A percentile compares a stretch with the other conserved stretches of the same genome.
These are phyloP conservation scores for Auriscalpium vulgare DNA, from an alignment of 768 basidiomycete genomes.

Conservation along the genomic window DNA sequence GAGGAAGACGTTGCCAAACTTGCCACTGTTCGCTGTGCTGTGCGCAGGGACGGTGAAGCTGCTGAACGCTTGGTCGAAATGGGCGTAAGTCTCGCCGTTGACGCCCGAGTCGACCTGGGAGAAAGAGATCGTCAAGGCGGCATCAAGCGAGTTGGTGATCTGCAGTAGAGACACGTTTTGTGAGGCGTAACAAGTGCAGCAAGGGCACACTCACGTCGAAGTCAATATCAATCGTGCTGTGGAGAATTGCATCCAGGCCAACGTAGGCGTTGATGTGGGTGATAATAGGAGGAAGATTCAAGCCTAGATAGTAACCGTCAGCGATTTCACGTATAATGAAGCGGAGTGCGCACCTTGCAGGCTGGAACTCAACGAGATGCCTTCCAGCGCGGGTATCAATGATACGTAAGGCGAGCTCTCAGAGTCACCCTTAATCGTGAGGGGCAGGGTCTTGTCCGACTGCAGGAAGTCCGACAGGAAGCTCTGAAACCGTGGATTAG, in stretches of 20 bases:
- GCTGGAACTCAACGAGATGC: slow-evolving; percentile 41
- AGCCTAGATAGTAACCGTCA: slow-evolving; percentile 17
- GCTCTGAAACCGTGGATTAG: slow-evolving; percentile 20
- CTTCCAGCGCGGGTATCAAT: slow-evolving; percentile 45
- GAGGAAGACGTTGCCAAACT: slow-evolving; percentile 48
- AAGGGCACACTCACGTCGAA: slow-evolving; percentile 40
- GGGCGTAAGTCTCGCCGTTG: slow-evolving; percentile 46
- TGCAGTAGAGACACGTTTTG: slow-evolving; percentile 13
- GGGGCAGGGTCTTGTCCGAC: slow-evolving; percentile 35
- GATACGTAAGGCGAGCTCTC: slow-evolving; percentile 56
- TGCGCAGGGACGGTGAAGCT: slow-evolving; percentile 50
- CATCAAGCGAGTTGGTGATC: slow-evolving; percentile 49
- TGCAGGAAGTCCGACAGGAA: slow-evolving; percentile 59
- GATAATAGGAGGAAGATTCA: slow-evolving; percentile 50
- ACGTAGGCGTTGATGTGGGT: slow-evolving; percentile 49
- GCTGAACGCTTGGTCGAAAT: slow-evolving; percentile 47
- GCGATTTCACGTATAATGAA: background rate
- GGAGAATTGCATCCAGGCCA: slow-evolving; percentile 38
- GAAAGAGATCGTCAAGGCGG: slow-evolving; percentile 47
- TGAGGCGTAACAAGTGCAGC: too few species aligned
- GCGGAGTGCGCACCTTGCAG: slow-evolving; percentile 32
- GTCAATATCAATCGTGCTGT: slow-evolving; percentile 44
- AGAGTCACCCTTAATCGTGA: slow-evolving; percentile 53
- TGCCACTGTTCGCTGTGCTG: slow-evolving; percentile 53
- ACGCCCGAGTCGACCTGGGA: slow-evolving; percentile 50